phyloP scores from a whole-genome alignment of 2,329 filamentous ascomycete species.

The Fusarium camptoceras region DNA sequence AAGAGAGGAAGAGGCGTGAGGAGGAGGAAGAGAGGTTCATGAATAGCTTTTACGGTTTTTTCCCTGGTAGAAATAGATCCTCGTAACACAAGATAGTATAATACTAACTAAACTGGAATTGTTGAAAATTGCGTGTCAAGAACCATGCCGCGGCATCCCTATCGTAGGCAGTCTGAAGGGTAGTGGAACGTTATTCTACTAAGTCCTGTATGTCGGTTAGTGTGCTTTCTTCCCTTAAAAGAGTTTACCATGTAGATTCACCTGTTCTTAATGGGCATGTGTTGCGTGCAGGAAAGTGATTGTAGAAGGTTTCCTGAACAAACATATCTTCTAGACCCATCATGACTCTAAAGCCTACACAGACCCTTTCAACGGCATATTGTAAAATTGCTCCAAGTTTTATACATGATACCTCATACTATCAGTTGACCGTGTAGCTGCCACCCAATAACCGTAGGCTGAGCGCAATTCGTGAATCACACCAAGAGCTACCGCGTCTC shows the following conservation, averaged over 20 bases:
- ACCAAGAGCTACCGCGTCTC: accelerated
- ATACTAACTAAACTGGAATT: accelerated
- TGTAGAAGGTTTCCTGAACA: too few relatives aligned
- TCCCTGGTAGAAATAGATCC: neutral
- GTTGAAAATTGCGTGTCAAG: accelerated
- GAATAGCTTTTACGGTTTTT: neutral
- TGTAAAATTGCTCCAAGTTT: accelerated
- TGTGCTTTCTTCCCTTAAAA: neutral
- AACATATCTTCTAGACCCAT: too few relatives aligned
- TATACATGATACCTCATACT: neutral
- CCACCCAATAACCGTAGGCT: neutral
- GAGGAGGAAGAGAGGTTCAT: neutral
- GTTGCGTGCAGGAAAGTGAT: too few relatives aligned
- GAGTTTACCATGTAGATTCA: accelerated
- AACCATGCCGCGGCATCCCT: accelerated
- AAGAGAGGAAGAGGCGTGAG: neutral
- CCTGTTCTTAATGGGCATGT: too few relatives aligned
- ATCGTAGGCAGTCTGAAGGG: neutral
- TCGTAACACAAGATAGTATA: accelerated
- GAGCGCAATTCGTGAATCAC: neutral
- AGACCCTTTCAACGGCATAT: accelerated
- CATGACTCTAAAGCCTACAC: too few relatives aligned
- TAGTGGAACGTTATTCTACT: too few relatives aligned
- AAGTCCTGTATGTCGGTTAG: too few relatives aligned
- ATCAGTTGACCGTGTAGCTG: neutral